Base-by-base conservation (phyloP, 129 eudicot species). In the Arctium lappa region DNA sequence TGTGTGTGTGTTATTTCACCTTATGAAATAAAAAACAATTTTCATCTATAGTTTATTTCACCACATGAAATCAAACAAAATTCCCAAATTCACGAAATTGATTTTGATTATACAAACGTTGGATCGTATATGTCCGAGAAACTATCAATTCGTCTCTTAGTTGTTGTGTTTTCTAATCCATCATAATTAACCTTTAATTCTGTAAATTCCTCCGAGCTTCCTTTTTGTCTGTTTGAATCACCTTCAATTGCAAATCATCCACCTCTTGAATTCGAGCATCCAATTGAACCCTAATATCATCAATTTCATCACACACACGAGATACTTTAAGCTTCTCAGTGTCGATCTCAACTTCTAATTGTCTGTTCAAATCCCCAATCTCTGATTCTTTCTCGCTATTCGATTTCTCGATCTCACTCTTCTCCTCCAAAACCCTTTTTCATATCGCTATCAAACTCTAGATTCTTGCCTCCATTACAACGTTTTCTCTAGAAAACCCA, bases 261-360 rank as follows among this genome's bases (percentile, higher is more conserved):
- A 79, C 73, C 81, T 89, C 94, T 44, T 38, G 84, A 66, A 86
- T 74, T 13, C 76, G 72, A 5, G 40, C 79, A 85, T 85, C 89
- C 60, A 89, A 72, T 31, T 30, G 73, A 22, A 6, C 76, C 80
- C 65, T 80, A 79, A 91, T 44, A 33, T 79, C 97, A 81, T 91
- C 94, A 83, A 86, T 92, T 85, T 89, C 96, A 0, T 30, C 30
- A 53, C 69, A 1, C 18, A 76, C 86, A 60, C 80, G 34, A 70
- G 56, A 33, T 6, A 70, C 82, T 36, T 66, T 79, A 65, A 27
- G 83, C 50, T 18, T 83, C 85, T 79, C 84, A 15, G 80, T 77
- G 1, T 56, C 90, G 79, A 87, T 53, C 79, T 83, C 88, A 56
- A 1, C 77, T 50, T 65, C 77, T 73, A 90, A 22, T 29, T 62